Conservation (phyloP, 768 basidiomycete genomes). For the Sistotremastrum suecicum region DNA sequence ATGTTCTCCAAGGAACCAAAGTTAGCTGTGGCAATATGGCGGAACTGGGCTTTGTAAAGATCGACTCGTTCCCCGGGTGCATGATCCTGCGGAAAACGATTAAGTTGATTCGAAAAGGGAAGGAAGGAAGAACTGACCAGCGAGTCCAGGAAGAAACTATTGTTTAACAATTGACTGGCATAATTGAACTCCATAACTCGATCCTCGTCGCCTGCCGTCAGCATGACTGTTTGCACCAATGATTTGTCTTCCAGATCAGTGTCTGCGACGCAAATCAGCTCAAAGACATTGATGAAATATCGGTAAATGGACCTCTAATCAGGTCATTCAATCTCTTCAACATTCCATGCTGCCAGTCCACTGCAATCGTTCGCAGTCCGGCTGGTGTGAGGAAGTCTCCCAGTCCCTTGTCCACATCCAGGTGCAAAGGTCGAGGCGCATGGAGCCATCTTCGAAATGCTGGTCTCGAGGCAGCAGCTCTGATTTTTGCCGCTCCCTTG, state of each 20-base stretch:
- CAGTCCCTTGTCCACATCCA: conserved; percentile 55
- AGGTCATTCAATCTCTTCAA: conserved; percentile 64
- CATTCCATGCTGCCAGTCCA: conserved; percentile 80
- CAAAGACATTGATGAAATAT: neutral
- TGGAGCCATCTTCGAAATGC: conserved; percentile 26
- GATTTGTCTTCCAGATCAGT: conserved; percentile 21
- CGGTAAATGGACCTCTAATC: conserved; percentile 46
- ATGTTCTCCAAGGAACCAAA: conserved; percentile 55
- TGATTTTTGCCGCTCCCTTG: no score
- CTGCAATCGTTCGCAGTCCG: conserved; percentile 57
- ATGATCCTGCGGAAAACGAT: conserved; percentile 10
- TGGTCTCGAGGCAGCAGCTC: no score
- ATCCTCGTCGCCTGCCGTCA: conserved; percentile 42
- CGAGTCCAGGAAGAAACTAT: conserved; percentile 81
- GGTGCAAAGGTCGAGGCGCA: conserved; percentile 40
- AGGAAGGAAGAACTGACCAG: conserved; percentile 42
- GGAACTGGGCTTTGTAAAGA: conserved; percentile 10
- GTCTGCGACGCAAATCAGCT: neutral
- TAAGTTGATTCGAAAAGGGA: conserved; percentile 3
- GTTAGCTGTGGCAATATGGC: conserved; percentile 24
- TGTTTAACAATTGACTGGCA: conserved; percentile 86
- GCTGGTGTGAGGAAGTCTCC: conserved; percentile 63
- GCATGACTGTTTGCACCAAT: conserved; percentile 61
- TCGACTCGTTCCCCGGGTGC: conserved; percentile 27
- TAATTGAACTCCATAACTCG: conserved; percentile 74